Conservation (phyloP, 768 basidiomycete genomes). For the Phaeotremella fagi region DNA sequence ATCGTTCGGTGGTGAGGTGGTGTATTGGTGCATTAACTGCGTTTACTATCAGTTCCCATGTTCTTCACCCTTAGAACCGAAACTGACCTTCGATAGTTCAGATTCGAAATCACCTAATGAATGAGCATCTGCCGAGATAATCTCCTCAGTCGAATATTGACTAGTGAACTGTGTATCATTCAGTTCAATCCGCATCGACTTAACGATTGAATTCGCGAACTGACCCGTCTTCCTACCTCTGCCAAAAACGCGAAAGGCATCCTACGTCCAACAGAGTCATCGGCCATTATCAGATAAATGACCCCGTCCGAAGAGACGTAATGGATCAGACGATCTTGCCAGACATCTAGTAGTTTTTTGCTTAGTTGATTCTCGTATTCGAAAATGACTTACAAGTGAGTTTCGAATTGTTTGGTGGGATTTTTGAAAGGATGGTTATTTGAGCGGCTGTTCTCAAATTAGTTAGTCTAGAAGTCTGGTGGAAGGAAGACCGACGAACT, state of each 20-base stretch:
- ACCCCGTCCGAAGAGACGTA: constrained; percentile 85
- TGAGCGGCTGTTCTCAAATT: constrained; percentile 36
- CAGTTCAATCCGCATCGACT: no score
- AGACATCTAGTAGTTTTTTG: constrained; percentile 43
- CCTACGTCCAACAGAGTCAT: constrained; percentile 82
- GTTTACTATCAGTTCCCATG: not conserved
- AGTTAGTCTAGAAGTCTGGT: not conserved
- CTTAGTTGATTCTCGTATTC: no score
- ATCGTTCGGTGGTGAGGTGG: constrained; percentile 78
- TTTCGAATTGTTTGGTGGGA: constrained; percentile 79
- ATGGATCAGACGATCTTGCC: constrained; percentile 78
- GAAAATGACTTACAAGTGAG: constrained; percentile 50
- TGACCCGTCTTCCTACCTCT: constrained; percentile 64
- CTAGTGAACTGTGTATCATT: constrained; percentile 50
- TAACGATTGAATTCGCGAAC: no score
- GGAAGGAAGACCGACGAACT: constrained; percentile 12
- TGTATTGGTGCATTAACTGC: constrained; percentile 77
- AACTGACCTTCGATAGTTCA: constrained; percentile 46
- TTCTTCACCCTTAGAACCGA: not conserved
- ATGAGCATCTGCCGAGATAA: constrained; percentile 47
- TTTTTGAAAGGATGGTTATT: constrained; percentile 79
- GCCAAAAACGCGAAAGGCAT: constrained; percentile 91
- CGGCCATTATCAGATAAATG: constrained; percentile 88
- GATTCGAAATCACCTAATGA: constrained; percentile 49
- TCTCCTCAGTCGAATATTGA: constrained; percentile 42